These are phyloP conservation scores for Hericium erinaceus DNA, from an alignment of 768 basidiomycete species.

Conservation along the genomic window DNA sequence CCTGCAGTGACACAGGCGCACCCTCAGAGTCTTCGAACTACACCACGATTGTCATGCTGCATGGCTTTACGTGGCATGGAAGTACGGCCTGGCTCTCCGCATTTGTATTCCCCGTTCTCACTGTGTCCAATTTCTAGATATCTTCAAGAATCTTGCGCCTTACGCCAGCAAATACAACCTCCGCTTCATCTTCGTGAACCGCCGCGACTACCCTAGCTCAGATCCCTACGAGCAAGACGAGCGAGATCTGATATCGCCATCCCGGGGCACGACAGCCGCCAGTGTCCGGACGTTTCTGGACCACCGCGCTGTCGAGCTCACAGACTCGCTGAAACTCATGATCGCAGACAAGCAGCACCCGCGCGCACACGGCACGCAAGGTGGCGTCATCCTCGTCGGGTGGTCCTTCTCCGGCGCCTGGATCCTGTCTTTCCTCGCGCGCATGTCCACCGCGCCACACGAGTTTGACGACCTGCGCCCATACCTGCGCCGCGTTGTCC, in stretches of 20 bases:
- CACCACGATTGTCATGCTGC: conserved; percentile 5
- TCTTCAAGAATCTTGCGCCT: conserved; percentile 1
- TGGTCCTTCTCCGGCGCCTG: not conserved
- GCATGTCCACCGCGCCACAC: not conserved
- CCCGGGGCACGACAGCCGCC: not conserved
- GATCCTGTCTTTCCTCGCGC: not conserved
- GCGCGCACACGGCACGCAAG: not conserved
- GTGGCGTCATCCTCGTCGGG: not conserved
- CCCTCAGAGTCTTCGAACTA: not conserved
- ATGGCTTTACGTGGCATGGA: conserved; percentile 8
- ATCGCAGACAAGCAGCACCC: not conserved
- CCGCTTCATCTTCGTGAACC: conserved; percentile 14
- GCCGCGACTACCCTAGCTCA: conserved; percentile 16
- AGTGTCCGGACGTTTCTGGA: not conserved
- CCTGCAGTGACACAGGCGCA: not conserved
- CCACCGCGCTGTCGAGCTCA: not conserved
- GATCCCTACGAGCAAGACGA: conserved; percentile 9
- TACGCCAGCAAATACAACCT: conserved; percentile 7
- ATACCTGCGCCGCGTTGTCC: not conserved
- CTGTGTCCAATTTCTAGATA: not conserved
- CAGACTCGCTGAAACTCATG: not conserved
- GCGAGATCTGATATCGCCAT: not conserved
- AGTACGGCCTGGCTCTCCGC: not conserved
- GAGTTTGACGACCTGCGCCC: not conserved
- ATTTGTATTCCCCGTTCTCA: not conserved